These are phyloP conservation scores for Plasmodium relictum DNA, from an alignment of 169 alveolate genomes.

Conservation along the genomic window DNA sequence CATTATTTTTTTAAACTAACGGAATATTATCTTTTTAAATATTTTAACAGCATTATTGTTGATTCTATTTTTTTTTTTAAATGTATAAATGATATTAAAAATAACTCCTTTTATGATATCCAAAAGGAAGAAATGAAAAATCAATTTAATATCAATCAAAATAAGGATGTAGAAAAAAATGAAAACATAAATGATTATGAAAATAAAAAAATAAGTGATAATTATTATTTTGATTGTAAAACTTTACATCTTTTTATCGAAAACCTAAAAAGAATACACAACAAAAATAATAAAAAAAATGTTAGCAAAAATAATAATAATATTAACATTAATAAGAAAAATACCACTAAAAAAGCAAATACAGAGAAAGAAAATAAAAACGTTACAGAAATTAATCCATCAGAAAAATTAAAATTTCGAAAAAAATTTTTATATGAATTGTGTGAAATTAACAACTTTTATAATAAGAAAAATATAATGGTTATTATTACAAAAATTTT, in stretches of 20 bases:
- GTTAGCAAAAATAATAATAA: neutral
- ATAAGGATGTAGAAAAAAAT: conserved; percentile 3
- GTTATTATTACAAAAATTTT: conserved; percentile 61
- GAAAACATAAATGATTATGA: neutral
- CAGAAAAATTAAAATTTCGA: conserved; percentile 8
- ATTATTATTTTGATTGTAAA: conserved; percentile 30
- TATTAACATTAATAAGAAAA: conserved; percentile 1
- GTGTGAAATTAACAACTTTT: conserved; percentile 34
- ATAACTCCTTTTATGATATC: conserved; percentile 19
- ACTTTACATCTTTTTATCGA: conserved; percentile 30
- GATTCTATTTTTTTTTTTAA: conserved; percentile 63
- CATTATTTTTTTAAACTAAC: conserved; percentile 58
- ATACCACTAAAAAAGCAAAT: neutral
- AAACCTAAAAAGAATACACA: conserved; percentile 26
- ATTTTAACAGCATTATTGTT: conserved; percentile 48
- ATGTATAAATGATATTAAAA: conserved; percentile 47
- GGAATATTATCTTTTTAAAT: conserved; percentile 65
- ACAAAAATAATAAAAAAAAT: neutral
- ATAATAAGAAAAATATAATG: conserved; percentile 54
- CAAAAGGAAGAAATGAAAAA: conserved; percentile 32
- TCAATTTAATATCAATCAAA: neutral
- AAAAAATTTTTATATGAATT: conserved; percentile 47
- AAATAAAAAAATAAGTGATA: neutral
- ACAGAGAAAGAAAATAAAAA: neutral
- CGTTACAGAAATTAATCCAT: neutral